Evolutionary conservation across 2,329 filamentous ascomycete genomes (phyloP), one percentile per base, ranked within the genome.

Genomic region (Aspergillus vadensis): DNA sequence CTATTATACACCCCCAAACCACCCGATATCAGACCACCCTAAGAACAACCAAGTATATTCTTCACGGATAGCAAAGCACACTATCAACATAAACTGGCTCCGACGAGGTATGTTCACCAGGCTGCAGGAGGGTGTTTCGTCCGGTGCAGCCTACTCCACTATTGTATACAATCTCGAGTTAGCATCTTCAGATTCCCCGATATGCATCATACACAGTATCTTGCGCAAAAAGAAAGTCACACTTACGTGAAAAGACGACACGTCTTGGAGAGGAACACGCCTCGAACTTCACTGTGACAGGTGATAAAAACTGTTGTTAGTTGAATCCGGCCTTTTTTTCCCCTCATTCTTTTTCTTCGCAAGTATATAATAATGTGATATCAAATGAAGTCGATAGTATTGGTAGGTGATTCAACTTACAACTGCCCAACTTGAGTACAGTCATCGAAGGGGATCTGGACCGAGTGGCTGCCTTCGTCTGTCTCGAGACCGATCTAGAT

Each of bases 241-340:
- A 62, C 62, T 59, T 55, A 64, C 62, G 57, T 39, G 21, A 64
- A 64, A 14, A 64, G 38, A 3, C 62, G 59, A 38, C 62, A 64
- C 21, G 47, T 47, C 25, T 55, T 54, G 2, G 54, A 60, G 14
- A 64, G 17, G 0, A 49, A 58, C 4, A 64, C 23, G 7, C 43
- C 59, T n/a, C 39, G 52, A 15, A 64, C 59, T 12, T 62, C 59
- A 21, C 62, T 64, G 53, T 14, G n/a, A 15, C 19, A 2, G 32
- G 12, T 36, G 6, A 4, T 43, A 3, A 27, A 1, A 27, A 27
- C 2, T 8, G 2, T 2, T 8, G 25, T 27, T 27, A 27, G 7
- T 30, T 30, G 1, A 30, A 10, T 10, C 17, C 8, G 23, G 5
- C 23, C 4, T 38, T n/a, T n/a, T 4, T 15, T n/a, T n/a, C n/a